A percentile compares a stretch with the other conserved stretches of the same genome.
Evolutionary conservation across 2,329 filamentous ascomycete genomes (phyloP).

Genomic region (Fusarium kyushuense): DNA sequence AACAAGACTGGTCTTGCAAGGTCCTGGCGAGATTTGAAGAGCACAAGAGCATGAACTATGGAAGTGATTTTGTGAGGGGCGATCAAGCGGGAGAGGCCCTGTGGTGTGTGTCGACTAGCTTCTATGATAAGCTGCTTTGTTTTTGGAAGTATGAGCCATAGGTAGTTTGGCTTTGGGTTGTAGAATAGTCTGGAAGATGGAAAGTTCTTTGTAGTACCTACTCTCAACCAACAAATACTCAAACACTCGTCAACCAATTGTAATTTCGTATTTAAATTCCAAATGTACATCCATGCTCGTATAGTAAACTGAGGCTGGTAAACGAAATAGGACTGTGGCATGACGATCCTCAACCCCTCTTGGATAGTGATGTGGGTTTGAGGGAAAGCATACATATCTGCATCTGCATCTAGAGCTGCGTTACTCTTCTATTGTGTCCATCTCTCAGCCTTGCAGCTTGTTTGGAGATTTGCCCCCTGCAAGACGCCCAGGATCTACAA

Average conservation of each 20-base stretch:
- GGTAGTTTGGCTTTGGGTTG: neutral
- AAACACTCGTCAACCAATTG: slow-evolving; percentile 1
- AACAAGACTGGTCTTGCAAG: slow-evolving; percentile 68
- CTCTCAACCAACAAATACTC: neutral
- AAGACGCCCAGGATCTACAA: slow-evolving; percentile 18
- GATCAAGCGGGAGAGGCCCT: slow-evolving; percentile 45
- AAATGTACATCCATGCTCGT: slow-evolving; percentile 3
- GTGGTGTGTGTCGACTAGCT: slow-evolving; percentile 76
- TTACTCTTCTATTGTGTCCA: neutral
- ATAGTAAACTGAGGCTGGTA: slow-evolving; percentile 12
- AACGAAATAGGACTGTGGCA: slow-evolving; percentile 23
- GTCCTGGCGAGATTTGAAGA: slow-evolving; percentile 81
- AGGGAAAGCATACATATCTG: neutral
- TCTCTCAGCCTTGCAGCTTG: slow-evolving; percentile 39
- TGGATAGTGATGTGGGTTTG: slow-evolving; percentile 24
- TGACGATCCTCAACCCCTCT: slow-evolving; percentile 26
- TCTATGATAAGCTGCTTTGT: slow-evolving; percentile 79
- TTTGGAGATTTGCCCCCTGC: slow-evolving; percentile 29
- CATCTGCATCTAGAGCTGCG: neutral
- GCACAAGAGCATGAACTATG: slow-evolving; percentile 96
- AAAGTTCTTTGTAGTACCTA: neutral
- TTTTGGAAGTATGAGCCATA: slow-evolving; percentile 65
- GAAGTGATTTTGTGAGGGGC: slow-evolving; percentile 73
- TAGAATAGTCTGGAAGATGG: neutral
- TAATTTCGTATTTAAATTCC: neutral